A percentile compares a stretch with the other conserved stretches of the same genome.
phyloP scores from a whole-genome alignment of 2,329 filamentous ascomycete genomes.

The Stachybotrys chlorohalonatus region DNA sequence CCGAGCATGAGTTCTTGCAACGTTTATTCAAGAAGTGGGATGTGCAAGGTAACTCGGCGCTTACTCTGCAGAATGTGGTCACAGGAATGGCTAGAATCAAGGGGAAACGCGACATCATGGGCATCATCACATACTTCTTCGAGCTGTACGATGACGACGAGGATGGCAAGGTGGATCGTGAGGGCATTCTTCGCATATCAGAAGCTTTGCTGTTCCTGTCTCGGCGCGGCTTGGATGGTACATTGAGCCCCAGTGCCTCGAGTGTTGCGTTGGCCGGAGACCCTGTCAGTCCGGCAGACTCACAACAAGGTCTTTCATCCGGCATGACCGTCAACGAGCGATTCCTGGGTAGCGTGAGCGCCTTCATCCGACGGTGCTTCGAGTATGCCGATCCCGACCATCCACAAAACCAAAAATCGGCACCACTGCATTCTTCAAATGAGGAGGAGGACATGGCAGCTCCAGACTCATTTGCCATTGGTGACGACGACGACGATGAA shows the following conservation, averaged over 20 bases:
- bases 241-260: slow-evolving; percentile 56
- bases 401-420: slow-evolving; percentile 46
- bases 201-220: slow-evolving; percentile 91
- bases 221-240: slow-evolving; percentile 72
- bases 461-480: slow-evolving; percentile 60
- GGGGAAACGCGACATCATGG: slow-evolving; percentile 93
- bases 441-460: slow-evolving; percentile 20
- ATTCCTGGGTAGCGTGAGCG: slow-evolving; percentile 87
- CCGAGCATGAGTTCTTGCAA: slow-evolving; percentile 90
- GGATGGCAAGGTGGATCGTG: slow-evolving; percentile 85
- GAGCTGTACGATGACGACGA: slow-evolving; percentile 91
- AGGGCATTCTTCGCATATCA: slow-evolving; percentile 90
- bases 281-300: slow-evolving; percentile 16
- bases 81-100: slow-evolving; percentile 85
- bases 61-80: slow-evolving; percentile 88
- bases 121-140: slow-evolving; percentile 95
- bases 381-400: slow-evolving; percentile 95
- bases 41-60: slow-evolving; percentile 60
- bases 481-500: slow-evolving; percentile 51
- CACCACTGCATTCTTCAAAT: slow-evolving; percentile 10
- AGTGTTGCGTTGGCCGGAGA: slow-evolving; percentile 41
- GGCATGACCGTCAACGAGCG: slow-evolving; percentile 69
- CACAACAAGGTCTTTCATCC: slow-evolving; percentile 28
- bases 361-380: slow-evolving; percentile 92
- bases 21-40: slow-evolving; percentile 87